phyloP scores from a whole-genome alignment of 169 alveolate species.

The Amoebophrya sp. region DNA sequence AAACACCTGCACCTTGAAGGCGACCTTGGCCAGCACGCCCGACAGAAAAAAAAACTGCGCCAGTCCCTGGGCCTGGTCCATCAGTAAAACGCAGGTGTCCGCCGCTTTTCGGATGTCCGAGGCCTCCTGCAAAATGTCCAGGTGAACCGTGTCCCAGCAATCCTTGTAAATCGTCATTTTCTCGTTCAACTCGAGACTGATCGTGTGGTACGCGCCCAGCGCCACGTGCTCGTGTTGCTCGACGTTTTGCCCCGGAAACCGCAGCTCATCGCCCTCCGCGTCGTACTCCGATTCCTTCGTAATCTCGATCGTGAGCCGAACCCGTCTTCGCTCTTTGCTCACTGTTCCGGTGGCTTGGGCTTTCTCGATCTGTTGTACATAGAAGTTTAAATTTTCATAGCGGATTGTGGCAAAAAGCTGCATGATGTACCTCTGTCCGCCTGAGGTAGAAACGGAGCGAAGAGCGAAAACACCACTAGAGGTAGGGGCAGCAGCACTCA shows the following conservation, averaged over 20 bases:
- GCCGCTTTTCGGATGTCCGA: background rate
- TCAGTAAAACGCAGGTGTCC: background rate
- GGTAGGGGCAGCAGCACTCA: too few relatives aligned
- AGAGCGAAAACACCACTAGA: too few relatives aligned
- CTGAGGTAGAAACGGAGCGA: too few relatives aligned
- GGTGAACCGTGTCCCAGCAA: background rate
- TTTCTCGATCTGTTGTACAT: background rate
- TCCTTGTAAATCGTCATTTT: background rate
- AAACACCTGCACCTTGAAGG: background rate
- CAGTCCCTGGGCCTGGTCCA: background rate
- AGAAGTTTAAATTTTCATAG: too few relatives aligned
- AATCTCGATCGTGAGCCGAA: background rate
- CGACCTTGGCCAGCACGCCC: constrained; percentile 23
- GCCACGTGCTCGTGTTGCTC: background rate
- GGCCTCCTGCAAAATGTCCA: background rate
- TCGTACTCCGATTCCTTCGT: background rate
- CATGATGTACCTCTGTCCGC: too few relatives aligned
- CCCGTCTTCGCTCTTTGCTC: background rate
- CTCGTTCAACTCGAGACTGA: background rate
- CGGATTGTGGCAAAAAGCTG: too few relatives aligned
- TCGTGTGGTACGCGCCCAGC: background rate
- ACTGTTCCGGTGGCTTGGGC: background rate
- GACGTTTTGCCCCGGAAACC: background rate
- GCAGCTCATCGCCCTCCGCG: background rate
- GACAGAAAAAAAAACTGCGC: constrained; percentile 25